phyloP scores from a whole-genome alignment of 148 eudicot genomes.

The Arbutus unedo region DNA sequence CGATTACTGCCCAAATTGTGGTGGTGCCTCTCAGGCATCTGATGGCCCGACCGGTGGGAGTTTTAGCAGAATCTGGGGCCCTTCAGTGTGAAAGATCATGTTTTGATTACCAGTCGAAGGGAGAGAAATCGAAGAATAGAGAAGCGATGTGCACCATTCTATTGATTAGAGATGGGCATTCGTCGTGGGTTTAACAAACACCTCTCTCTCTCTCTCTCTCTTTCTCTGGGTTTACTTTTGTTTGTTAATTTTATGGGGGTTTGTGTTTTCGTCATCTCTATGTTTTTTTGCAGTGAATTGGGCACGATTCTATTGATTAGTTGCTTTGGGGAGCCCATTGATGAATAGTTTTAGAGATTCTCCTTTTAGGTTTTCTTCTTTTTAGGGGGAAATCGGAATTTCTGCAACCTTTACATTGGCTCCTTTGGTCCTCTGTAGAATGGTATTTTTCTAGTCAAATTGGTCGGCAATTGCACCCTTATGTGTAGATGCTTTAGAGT shows the following conservation, averaged over 20 bases:
- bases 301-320: not conserved
- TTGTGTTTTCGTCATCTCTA: not conserved
- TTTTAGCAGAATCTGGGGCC: conserved; percentile 72
- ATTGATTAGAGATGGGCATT: too few relatives aligned
- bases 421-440: not conserved
- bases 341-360: conserved; percentile 12
- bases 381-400: not conserved
- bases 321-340: not conserved
- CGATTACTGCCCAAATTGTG: conserved; percentile 69
- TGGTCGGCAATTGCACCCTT: not conserved
- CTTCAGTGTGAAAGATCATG: conserved; percentile 77
- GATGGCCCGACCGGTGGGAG: conserved; percentile 54
- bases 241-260: not conserved
- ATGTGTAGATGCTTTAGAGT: not conserved
- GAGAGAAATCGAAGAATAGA: too few relatives aligned
- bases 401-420: not conserved
- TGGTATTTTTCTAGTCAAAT: not conserved
- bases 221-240: not conserved
- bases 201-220: too few relatives aligned
- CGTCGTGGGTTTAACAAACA: too few relatives aligned
- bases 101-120: conserved; percentile 77
- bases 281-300: not conserved
- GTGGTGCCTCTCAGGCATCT: conserved; percentile 78
- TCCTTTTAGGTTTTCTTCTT: not conserved
- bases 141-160: too few relatives aligned